Evolutionary conservation across 306 rosid species (phyloP).

Genomic region (Cicer arietinum): DNA sequence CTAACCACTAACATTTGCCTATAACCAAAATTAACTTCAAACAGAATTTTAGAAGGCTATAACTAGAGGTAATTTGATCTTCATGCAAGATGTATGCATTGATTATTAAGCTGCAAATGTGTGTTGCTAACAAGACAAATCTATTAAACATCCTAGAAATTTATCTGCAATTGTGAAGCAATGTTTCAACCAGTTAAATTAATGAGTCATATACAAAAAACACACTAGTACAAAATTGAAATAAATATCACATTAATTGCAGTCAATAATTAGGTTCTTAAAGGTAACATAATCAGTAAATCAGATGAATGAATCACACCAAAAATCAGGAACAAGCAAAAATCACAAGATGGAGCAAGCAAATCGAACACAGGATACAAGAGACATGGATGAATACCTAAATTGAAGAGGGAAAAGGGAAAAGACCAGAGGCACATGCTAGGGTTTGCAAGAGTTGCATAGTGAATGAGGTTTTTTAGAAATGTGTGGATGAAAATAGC

Average conservation of each 20-base stretch:
- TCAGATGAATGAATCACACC: background rate
- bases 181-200: constrained; percentile 4
- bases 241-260: background rate
- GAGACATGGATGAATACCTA: background rate
- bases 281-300: constrained; percentile 62
- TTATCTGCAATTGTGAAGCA: constrained; percentile 5
- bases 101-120: background rate
- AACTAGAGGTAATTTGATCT: constrained; percentile 4
- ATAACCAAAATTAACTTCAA: background rate
- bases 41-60: too few species aligned
- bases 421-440: background rate
- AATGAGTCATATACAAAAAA: background rate
- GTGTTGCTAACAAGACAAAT: constrained; percentile 15
- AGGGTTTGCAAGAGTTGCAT: background rate
- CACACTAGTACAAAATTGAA: constrained; percentile 4
- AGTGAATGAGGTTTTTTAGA: background rate
- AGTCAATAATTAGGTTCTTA: constrained; percentile 44
- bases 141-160: background rate
- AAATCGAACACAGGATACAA: background rate
- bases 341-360: background rate
- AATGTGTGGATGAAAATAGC: too few species aligned
- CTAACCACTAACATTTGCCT: too few species aligned
- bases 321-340: background rate
- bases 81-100: background rate
- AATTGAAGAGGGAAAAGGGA: background rate